Base-by-base conservation (phyloP, 495 filamentous ascomycete genomes). In the Hypoxylon intermedium region DNA sequence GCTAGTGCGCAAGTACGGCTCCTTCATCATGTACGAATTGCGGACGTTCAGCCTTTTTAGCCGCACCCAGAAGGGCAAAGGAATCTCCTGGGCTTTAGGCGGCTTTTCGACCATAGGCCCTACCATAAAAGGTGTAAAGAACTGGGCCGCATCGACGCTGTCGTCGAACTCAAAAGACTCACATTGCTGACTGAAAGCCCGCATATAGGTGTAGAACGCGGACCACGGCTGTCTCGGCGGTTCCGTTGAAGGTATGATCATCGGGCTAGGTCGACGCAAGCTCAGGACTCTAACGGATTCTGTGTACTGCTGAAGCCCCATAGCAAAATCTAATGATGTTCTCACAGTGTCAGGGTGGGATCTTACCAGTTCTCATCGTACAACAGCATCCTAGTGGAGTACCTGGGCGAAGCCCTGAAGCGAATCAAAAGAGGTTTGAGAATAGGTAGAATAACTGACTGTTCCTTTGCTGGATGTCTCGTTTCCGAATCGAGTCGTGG, bases 91-190 rank as follows among this genome's bases (percentile, higher is more conserved):
- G 15, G 34, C 30, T 9, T 11, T 55, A 9, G 42, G 43, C 26
- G 50, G 15, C 30, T 45, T 21, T 18, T 58, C 47, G 5, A 30
- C 19, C 9, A n/a, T 15, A 9, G 41, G 42, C 1, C 51, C 59
- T 0, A 36, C 15, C 1, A 65, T 30, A 11, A 66, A 66, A 0
- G 62, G 62, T 11, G 57, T 18, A 33, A 66, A 66, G 33, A 66
- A 66, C 24, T 60, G 56, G 18, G 26, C 28, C 6, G 50, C 62
- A 12, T 66, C 62, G 50, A 66, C 36, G 46, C 62, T 55, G 52
- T 66, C 62, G 51, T 66, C 62, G 62, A 66, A 66, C 3, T 60
- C 56, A 40, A 66, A 62, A 5, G 62, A 60, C 30, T 66, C 62
- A 53, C 56, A 60, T 9, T 60, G 62, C 37, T 66, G 56, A 30